Evolutionary conservation across 257 asterid genomes (phyloP).

Genomic region (Echium plantagineum): DNA sequence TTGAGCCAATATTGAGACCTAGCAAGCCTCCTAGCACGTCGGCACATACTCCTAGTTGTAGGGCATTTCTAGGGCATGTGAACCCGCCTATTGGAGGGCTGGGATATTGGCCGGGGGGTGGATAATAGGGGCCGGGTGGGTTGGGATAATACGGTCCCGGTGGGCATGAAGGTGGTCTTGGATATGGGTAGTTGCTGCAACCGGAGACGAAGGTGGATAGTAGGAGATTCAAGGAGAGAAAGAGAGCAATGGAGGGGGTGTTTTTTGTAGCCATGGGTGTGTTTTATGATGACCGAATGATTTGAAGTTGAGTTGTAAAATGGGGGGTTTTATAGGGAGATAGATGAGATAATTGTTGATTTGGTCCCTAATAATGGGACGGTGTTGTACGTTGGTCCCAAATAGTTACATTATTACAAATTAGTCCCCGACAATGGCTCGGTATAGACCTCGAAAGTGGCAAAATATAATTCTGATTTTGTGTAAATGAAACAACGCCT

Average conservation of each 20-base stretch:
- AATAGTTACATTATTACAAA: too few species aligned
- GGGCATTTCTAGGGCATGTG: conserved; percentile 18
- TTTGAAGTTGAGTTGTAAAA: too few species aligned
- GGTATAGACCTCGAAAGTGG: too few species aligned
- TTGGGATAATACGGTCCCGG: too few species aligned
- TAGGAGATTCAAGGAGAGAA: not conserved
- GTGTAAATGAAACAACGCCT: too few species aligned
- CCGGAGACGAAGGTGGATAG: not conserved
- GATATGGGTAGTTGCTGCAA: not conserved
- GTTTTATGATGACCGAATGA: not conserved
- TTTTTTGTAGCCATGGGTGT: not conserved
- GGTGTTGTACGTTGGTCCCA: too few species aligned
- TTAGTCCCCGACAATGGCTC: too few species aligned
- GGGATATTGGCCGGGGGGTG: not conserved
- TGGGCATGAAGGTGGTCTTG: too few species aligned
- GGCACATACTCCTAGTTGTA: conserved; percentile 25
- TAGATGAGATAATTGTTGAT: too few species aligned
- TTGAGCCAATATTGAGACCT: conserved; percentile 10
- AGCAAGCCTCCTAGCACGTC: conserved; percentile 15
- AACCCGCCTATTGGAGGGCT: not conserved
- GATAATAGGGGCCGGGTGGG: not conserved
- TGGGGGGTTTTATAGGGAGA: too few species aligned
- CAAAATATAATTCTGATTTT: too few species aligned
- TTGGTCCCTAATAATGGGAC: too few species aligned
- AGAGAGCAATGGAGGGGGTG: not conserved